Conservation (phyloP, 768 basidiomycete species). For the Boletus subparvulus region DNA sequence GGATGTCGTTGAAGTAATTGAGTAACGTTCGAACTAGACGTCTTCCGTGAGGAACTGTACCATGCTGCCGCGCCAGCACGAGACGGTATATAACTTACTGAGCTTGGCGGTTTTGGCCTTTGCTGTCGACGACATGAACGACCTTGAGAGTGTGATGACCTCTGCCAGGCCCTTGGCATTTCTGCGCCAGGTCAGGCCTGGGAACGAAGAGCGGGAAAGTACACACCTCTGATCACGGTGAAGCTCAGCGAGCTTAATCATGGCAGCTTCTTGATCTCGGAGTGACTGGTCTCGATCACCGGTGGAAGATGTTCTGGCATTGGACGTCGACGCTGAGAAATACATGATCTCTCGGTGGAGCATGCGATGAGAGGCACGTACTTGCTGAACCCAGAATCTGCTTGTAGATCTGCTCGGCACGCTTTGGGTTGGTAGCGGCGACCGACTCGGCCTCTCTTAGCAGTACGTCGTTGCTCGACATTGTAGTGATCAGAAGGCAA, state of each 20-base stretch:
- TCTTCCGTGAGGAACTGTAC: not conserved
- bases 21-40: slow-evolving; percentile 85
- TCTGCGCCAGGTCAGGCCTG: slow-evolving; percentile 40
- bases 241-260: slow-evolving; percentile 82
- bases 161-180: slow-evolving; percentile 84
- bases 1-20: slow-evolving; percentile 81
- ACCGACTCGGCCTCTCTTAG: slow-evolving; percentile 51
- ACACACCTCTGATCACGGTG: slow-evolving; percentile 83
- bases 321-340: slow-evolving; percentile 33
- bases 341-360: not conserved
- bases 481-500: slow-evolving; percentile 2
- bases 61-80: not conserved
- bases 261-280: slow-evolving; percentile 79
- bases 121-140: slow-evolving; percentile 91
- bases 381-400: slow-evolving; percentile 53
- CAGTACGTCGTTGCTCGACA: slow-evolving; percentile 27
- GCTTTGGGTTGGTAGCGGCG: slow-evolving; percentile 47
- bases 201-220: not conserved
- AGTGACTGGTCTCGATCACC: slow-evolving; percentile 56
- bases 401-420: slow-evolving; percentile 75
- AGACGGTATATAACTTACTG: slow-evolving; percentile 44
- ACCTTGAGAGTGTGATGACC: slow-evolving; percentile 78
- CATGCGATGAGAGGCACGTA: slow-evolving; percentile 16
- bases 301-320: slow-evolving; percentile 29
- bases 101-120: slow-evolving; percentile 98